Base-by-base conservation (phyloP, 2,329 filamentous ascomycete genomes). In the Triangularia verruculosa region DNA sequence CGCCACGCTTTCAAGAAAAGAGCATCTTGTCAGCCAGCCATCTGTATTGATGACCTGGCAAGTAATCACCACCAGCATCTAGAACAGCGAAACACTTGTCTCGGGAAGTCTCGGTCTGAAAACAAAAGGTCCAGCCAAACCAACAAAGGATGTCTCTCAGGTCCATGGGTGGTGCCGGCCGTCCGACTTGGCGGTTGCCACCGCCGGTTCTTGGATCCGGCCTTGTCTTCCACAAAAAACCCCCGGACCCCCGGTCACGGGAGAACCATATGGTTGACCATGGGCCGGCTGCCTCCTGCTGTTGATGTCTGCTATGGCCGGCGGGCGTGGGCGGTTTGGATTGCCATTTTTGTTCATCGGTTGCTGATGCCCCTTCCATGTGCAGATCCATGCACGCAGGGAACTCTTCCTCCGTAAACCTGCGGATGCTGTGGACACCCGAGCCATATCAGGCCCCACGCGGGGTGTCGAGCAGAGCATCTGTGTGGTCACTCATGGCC, bases 81-180 rank as follows among this genome's bases (percentile, higher is more conserved):
- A 47, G 13, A 20, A 47, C 39, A 11, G 17, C 39, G n/a, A 47
- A 47, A 47, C 17, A 47, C n/a, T 47, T 47, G 39, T 47, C 39
- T 47, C 39, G 39, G 39, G 39, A 47, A 47, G 51, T 54, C 51
- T 54, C 51, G 51, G 51, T 15, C 51, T 54, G 51, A 54, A 24
- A 47, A 20, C 17, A 47, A 47, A 47, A 47, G 1, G n/a, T 1
- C 39, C 39, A 47, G n/a, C 12, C 11, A 39, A n/a, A 13, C 15
- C 34, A n/a, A 20, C 39, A 47, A 43, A 43, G 39, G 20, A 47
- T 47, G 39, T 47, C 39, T 47, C 39, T 47, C n/a, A 47, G 39
- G 17, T 20, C 39, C 39, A 17, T 47, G 39, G n/a, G 27, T 28
- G 30, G 43, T 51, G 51, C 51, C 51, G 51, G 51, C 20, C 15